These are phyloP conservation scores for Fragaria vesca DNA, from an alignment of 306 rosid genomes.

Conservation along the genomic window DNA sequence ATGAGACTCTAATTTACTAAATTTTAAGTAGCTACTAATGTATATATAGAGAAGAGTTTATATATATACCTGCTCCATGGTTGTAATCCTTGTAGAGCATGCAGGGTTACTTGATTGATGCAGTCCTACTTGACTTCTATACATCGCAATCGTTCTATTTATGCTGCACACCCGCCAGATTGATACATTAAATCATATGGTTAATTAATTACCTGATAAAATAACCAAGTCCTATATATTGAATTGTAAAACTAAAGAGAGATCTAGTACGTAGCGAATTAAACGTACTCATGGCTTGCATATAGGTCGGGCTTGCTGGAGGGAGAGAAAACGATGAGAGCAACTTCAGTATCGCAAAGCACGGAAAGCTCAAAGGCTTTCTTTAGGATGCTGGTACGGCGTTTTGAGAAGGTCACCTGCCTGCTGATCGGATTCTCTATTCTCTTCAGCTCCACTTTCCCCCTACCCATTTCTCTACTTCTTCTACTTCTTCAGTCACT, in stretches of 20 bases:
- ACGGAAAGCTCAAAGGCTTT: conserved; percentile 56
- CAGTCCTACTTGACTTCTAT: conserved; percentile 37
- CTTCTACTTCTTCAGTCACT: neutral
- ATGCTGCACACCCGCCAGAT: conserved; percentile 33
- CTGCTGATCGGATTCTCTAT: conserved; percentile 51
- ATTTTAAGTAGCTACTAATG: neutral
- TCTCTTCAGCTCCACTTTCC: conserved; percentile 55
- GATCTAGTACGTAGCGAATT: neutral
- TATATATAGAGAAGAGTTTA: neutral
- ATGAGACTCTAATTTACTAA: too few relatives aligned
- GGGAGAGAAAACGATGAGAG: conserved; percentile 47
- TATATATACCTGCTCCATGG: conserved; percentile 25
- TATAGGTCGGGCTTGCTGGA: conserved; percentile 45
- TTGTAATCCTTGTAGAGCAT: conserved; percentile 5
- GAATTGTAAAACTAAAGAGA: neutral
- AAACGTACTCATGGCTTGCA: conserved; percentile 47
- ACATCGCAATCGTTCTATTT: conserved; percentile 42
- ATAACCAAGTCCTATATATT: neutral
- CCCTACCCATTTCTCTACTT: conserved; percentile 42
- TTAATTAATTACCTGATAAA: neutral
- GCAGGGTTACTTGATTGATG: conserved; percentile 26
- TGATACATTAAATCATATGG: neutral
- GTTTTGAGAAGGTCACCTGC: conserved; percentile 52
- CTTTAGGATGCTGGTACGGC: conserved; percentile 51
- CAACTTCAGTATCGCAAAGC: conserved; percentile 57